Base-by-base conservation (phyloP, 768 basidiomycete genomes). In the Rhodosporidiobolus sp. region DNA sequence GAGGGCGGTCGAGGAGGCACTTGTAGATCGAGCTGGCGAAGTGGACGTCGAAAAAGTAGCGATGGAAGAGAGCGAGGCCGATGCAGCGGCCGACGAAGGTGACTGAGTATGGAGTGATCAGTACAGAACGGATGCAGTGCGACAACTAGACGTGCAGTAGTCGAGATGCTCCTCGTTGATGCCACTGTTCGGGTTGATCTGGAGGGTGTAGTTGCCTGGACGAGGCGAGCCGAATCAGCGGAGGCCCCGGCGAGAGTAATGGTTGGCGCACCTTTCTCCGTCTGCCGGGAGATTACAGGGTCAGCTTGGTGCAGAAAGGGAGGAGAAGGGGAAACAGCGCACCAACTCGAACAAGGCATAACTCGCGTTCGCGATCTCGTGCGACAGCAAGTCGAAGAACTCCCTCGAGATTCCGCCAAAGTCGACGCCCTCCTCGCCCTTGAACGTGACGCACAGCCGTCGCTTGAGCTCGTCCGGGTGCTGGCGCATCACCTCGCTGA, bases 21-120 rank as follows among this genome's bases (percentile, higher is more conserved):
- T 98, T 99, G 87, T 99, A 98, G 86, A 99, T 96, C 79, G 91
- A 91, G 80, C 94, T 93, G 77, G 98, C 96, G 43, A 99, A 99
- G 85, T 98, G 98, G 32, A 94, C 96, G 77, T 99, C 96, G 75
- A 99, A 83, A 88, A 98, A 98, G 17, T 96, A 91, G 67, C 96
- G 89, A 80, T 98, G 96, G 88, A 98, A 99, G 81, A 99, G 97
- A 73, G 92, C 95, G 54, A 98, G 86, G 56, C 96, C 96, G 65
- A 98, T 85, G 79, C 90, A 91, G 46, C 96, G 88, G 8, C 96
- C 96, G 76, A 99, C 96, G 82, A 99, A 98, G 83, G 96, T 96
- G 89, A 72, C 65, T 66, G 56, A 6, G 10, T 1, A 16, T 4
- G 45, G 14, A 16, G 14, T 14, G 45, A 9, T 6, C 7, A 7